Base-by-base conservation (phyloP, 2,329 filamentous ascomycete species). In the Epichloe hybrida region DNA sequence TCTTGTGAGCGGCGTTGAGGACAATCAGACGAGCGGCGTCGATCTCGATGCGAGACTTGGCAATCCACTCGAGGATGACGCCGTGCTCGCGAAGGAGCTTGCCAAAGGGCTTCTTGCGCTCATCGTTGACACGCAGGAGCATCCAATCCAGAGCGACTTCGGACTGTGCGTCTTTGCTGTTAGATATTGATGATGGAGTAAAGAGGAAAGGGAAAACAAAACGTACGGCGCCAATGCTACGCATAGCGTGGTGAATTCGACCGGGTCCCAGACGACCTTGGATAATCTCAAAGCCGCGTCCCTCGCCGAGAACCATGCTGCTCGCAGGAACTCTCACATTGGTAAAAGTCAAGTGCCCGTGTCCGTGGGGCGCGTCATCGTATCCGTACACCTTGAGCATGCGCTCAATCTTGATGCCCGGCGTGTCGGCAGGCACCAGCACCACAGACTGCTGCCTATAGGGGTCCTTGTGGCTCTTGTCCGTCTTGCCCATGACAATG, bases 181-280 rank as follows among this genome's bases (percentile, higher is more conserved):
- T 35, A 35, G 47, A 43, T 42, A 20, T 13, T 15, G 27, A 42
- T 5, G 37, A 12, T 13, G 17, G 15, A 15, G 17, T 5, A n/a
- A 46, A 23, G n/a, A 15, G 20, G 21, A 27, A 35, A 15, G 4
- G 15, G n/a, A n/a, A n/a, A n/a, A n/a, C n/a, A n/a, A 23, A 8
- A 71, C 75, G 66, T 70, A 81, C 81, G 49, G 88, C 85, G 49
- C 93, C 93, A 64, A 98, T 93, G 54, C 82, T 84, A 57, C 93
- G 83, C 93, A 98, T 98, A 53, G 89, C 88, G 72, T 98, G 93
- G 72, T 98, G 93, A 65, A 98, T 97, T 52, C 93, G 86, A 36
- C 93, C 93, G 1, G 93, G 93, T 1, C 93, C 93, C 23, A 98
- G 83, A 59, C 93, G 88, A 52, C 93, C 93, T 68, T 98, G 93